Conservation (phyloP, 1,284 basidiomycete genomes). For the Phylloporus sp. region DNA sequence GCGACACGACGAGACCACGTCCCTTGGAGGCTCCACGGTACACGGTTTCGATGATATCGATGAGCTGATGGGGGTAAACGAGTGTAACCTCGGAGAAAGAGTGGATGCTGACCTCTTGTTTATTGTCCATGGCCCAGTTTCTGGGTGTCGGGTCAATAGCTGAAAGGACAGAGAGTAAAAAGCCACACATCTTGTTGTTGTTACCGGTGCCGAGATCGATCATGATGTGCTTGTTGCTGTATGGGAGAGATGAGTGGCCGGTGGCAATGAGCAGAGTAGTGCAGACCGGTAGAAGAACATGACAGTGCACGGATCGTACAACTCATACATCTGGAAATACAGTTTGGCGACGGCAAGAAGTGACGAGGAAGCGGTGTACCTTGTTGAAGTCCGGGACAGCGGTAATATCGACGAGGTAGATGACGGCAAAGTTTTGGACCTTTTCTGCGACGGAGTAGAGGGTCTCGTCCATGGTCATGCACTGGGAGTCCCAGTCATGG, state of each 20-base stretch:
- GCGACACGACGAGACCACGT: constrained; percentile 96
- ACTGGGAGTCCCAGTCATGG: constrained; percentile 93
- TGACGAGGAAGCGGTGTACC: constrained; percentile 53
- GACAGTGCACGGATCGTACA: constrained; percentile 95
- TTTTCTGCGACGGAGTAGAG: constrained; percentile 92
- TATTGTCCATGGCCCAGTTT: constrained; percentile 97
- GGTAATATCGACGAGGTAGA: constrained; percentile 95
- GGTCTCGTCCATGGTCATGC: constrained; percentile 99
- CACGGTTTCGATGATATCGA: constrained; percentile 98
- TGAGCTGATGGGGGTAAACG: constrained; percentile 64
- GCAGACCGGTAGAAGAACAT: constrained; percentile 97
- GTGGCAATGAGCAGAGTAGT: not conserved
- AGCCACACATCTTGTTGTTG: constrained; percentile 96
- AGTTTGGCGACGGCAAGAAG: not conserved
- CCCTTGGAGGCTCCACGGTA: constrained; percentile 98
- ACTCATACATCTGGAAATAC: constrained; percentile 81
- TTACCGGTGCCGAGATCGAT: constrained; percentile 99
- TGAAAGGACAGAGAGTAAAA: not conserved
- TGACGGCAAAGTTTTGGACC: constrained; percentile 98
- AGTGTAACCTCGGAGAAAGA: not conserved
- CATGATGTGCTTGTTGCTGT: constrained; percentile 99
- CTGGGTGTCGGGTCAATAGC: constrained; percentile 47
- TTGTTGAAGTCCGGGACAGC: constrained; percentile 99
- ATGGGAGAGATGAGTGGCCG: not conserved
- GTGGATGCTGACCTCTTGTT: constrained; percentile 79